Evolutionary conservation across 345 rosid genomes (phyloP), one percentile per base, ranked within the genome.

Genomic region (Linum trigynum): DNA sequence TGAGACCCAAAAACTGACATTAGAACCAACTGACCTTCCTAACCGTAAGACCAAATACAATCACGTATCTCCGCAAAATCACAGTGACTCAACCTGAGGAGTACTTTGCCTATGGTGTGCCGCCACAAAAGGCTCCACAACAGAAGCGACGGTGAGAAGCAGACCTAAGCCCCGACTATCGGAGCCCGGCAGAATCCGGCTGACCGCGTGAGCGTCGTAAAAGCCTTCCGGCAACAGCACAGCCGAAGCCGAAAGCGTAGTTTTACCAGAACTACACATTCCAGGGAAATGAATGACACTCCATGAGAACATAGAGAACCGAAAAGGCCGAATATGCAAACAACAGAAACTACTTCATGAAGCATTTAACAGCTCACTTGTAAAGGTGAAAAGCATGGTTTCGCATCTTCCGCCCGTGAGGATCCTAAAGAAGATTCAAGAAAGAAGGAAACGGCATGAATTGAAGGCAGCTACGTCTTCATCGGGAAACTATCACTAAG

Each of bases 211-310:
- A 67, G 76, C 51, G 15, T 71, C 65, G 69, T 67, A 83, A 36
- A 85, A 71, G 63, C 68, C 70, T 56, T 67, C 74, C 15, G 92
- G 85, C 76, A 92, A 63, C 66, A 92, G 37, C 78, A 90, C 67
- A 73, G 96, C 97, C 70, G 98, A 92, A 74, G 95, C 95, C 57
- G 97, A 90, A 67, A 92, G 82, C 40, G 97, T 76, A 63, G 98
- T 88, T 62, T 57, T 79, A 3, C 97, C 98, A 65, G 87, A 87
- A 74, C 97, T 90, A 75, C 63, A 65, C 35, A 23, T 23, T 23
- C 32, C 32, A 23, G 32, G 32, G 32, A 23, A 23, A 23, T 23
- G 32, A 23, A 23, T 23, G 32, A 5, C 12, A 61, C 35, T 5
- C 17, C 43, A 6, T 41, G 40, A 38, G 39, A 39, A 16, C 40